phyloP scores from a whole-genome alignment of 306 rosid genomes.

The Sechiopsis laciniata region DNA sequence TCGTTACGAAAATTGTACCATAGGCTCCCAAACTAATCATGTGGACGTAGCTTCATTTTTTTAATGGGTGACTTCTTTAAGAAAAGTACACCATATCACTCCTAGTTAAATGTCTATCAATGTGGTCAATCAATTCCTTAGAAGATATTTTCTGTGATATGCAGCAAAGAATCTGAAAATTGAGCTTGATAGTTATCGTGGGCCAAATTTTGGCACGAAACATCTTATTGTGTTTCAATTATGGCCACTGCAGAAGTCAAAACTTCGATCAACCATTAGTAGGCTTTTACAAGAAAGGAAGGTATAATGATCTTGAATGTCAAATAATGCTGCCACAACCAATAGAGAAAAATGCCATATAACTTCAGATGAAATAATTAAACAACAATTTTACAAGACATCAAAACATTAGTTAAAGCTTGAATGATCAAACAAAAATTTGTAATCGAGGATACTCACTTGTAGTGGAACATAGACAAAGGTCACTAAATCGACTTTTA shows the following conservation, averaged over 20 bases:
- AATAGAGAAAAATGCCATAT: background rate
- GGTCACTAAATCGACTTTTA: constrained; percentile 73
- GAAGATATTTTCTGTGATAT: background rate
- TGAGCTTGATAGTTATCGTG: background rate
- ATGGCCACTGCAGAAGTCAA: background rate
- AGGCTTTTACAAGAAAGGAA: constrained; percentile 2
- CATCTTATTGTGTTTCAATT: constrained; percentile 1
- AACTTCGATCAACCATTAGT: background rate
- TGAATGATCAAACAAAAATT: constrained; percentile 20
- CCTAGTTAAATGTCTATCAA: background rate
- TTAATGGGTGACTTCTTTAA: background rate
- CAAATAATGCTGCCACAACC: background rate
- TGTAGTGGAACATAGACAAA: constrained; percentile 70
- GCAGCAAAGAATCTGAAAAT: background rate
- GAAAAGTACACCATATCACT: background rate
- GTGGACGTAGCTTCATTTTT: background rate
- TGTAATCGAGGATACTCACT: constrained; percentile 40
- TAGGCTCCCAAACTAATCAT: background rate
- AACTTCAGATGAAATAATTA: background rate
- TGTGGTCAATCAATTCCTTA: background rate
- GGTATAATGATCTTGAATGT: constrained; percentile 3
- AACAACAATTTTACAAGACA: constrained; percentile 9
- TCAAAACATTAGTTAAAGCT: background rate
- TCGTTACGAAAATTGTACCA: background rate
- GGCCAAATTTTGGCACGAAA: background rate